These are phyloP conservation scores for Conticribra guillardii DNA, from an alignment of 108 stramenopile species.

Conservation along the genomic window DNA sequence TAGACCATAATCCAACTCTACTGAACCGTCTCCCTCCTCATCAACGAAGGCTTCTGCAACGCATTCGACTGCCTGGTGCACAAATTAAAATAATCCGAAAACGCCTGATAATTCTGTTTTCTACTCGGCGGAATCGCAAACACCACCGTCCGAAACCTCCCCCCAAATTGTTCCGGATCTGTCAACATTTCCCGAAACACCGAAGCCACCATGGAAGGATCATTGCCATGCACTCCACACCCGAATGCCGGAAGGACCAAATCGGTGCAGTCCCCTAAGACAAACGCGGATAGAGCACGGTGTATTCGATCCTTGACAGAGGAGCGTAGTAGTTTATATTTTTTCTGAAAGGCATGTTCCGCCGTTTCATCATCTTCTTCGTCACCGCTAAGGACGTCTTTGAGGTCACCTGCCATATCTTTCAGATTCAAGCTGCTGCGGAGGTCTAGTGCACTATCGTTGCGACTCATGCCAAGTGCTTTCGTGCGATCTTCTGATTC, in stretches of 20 bases:
- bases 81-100: constrained; percentile 41
- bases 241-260: constrained; percentile 71
- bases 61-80: neutral
- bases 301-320: constrained; percentile 48
- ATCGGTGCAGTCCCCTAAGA: constrained; percentile 53
- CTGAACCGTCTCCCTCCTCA: constrained; percentile 7
- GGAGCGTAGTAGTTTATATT: constrained; percentile 25
- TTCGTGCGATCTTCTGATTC: constrained; percentile 24
- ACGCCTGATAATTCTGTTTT: constrained; percentile 59
- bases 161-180: constrained; percentile 47
- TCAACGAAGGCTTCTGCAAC: neutral
- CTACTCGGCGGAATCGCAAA: constrained; percentile 61
- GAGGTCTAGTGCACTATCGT: neutral
- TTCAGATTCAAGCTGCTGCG: no score
- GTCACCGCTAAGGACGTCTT: no score
- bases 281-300: constrained; percentile 49
- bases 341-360: constrained; percentile 41
- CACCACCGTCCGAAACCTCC: constrained; percentile 51
- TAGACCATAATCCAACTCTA: no score
- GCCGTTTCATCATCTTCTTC: constrained; percentile 5
- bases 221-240: constrained; percentile 65
- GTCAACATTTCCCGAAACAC: constrained; percentile 54
- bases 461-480: neutral
- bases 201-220: constrained; percentile 57
- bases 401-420: no score